Percentiles rank a stretch among this genome's conserved stretches.
Evolutionary conservation across 352 stramenopile species (phyloP).

Genomic region (Aphanomyces stellatus): DNA sequence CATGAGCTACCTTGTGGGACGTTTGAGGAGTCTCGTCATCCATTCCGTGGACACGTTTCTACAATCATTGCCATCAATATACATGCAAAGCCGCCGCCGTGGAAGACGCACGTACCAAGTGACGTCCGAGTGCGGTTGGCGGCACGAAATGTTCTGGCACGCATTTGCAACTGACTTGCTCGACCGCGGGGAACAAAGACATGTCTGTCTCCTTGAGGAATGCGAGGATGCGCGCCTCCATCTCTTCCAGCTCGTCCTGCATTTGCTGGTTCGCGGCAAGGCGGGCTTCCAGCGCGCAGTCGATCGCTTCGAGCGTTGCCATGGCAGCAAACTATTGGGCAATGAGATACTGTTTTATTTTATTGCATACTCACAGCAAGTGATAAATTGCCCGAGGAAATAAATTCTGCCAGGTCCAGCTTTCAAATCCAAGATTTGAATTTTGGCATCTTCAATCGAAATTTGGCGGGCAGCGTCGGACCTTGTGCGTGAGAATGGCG

Average conservation of each 20-base stretch:
- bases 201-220: slow-evolving; percentile 34
- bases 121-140: slow-evolving; percentile 25
- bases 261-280: slow-evolving; percentile 4
- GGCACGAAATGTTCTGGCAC: slow-evolving; percentile 34
- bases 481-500: too few species aligned
- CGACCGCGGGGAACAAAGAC: slow-evolving; percentile 24
- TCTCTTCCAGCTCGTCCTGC: slow-evolving; percentile 16
- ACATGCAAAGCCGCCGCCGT: too few species aligned
- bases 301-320: not conserved
- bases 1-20: too few species aligned
- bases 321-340: too few species aligned
- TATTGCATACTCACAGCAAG: not conserved
- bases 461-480: too few species aligned
- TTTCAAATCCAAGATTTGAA: not conserved
- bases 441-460: not conserved
- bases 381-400: not conserved
- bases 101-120: slow-evolving; percentile 32
- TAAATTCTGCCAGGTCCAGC: not conserved
- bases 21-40: too few species aligned
- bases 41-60: slow-evolving; percentile 18
- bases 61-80: too few species aligned
- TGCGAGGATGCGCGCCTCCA: slow-evolving; percentile 23
- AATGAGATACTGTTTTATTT: slow-evolving; percentile 5
- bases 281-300: not conserved
- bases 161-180: slow-evolving; percentile 30